Percentiles rank a stretch among this genome's conserved stretches.
Evolutionary conservation across 75 land plant species (phyloP).

Genomic region (Picea glauca): DNA sequence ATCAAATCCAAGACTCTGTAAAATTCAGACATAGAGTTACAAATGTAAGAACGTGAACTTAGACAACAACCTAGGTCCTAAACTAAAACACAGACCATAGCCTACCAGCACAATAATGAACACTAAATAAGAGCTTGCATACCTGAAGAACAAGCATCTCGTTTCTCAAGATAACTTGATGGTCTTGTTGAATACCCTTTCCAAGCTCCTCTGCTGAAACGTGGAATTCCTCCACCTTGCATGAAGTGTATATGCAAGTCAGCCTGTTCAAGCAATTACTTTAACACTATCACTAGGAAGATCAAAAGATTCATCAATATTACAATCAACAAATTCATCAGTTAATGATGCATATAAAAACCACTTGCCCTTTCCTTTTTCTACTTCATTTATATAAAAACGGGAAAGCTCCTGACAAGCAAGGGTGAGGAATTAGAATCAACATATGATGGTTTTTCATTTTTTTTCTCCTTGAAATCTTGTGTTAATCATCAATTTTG

Average conservation of each 20-base stretch:
- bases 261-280: conserved; percentile 47
- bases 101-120: background rate
- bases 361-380: background rate
- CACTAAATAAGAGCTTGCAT: conserved; percentile 12
- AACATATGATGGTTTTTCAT: no score
- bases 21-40: conserved; percentile 3
- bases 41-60: conserved; percentile 2
- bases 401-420: no score
- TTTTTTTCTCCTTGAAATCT: no score
- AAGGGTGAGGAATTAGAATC: no score
- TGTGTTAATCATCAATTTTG: no score
- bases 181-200: conserved; percentile 98
- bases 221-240: conserved; percentile 97
- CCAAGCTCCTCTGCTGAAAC: conserved; percentile 99
- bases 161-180: conserved; percentile 83
- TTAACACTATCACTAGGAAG: background rate
- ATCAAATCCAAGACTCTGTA: conserved; percentile 92
- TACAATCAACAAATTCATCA: conserved; percentile 1
- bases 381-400: background rate
- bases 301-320: background rate
- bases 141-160: conserved; percentile 90
- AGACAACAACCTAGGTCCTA: background rate
- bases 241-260: conserved; percentile 94
- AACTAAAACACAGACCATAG: background rate
- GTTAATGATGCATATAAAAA: background rate